These are phyloP conservation scores for Stereum hirsutum DNA, from an alignment of 1,284 basidiomycete genomes.

Conservation along the genomic window DNA sequence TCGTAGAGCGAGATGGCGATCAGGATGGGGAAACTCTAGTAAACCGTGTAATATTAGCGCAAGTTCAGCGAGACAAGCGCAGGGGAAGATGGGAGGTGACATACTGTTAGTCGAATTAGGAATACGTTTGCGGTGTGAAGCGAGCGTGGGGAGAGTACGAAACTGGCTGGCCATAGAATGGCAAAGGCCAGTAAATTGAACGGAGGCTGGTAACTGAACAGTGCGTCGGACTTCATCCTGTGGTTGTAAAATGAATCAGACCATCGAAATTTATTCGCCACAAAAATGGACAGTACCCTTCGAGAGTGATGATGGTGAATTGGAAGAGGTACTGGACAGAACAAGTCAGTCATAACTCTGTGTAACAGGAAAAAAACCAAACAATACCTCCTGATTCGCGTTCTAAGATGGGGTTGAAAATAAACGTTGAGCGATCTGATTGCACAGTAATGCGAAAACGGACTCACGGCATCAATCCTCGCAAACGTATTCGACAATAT, in stretches of 20 bases:
- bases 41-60: slow-evolving; percentile 2
- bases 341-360: slow-evolving; percentile 1
- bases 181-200: slow-evolving; percentile 76
- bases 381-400: slow-evolving; percentile 67
- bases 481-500: slow-evolving; percentile 83
- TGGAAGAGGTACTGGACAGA: slow-evolving; percentile 75
- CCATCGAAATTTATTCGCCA: neutral
- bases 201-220: slow-evolving; percentile 88
- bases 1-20: slow-evolving; percentile 77
- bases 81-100: slow-evolving; percentile 8
- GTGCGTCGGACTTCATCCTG: slow-evolving; percentile 79
- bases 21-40: slow-evolving; percentile 69
- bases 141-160: slow-evolving; percentile 58
- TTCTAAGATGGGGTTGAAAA: slow-evolving; percentile 39
- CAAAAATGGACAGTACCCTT: slow-evolving; percentile 48
- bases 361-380: slow-evolving; percentile 2
- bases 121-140: slow-evolving; percentile 79
- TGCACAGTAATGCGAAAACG: slow-evolving; percentile 3
- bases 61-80: slow-evolving; percentile 7
- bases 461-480: slow-evolving; percentile 63
- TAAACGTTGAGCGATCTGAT: neutral
- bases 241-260: neutral
- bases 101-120: slow-evolving; percentile 68
- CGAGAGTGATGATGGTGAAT: slow-evolving; percentile 78
- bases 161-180: slow-evolving; percentile 71